Base-by-base conservation (phyloP, 169 alveolate genomes). In the Plasmodium chabaudi region DNA sequence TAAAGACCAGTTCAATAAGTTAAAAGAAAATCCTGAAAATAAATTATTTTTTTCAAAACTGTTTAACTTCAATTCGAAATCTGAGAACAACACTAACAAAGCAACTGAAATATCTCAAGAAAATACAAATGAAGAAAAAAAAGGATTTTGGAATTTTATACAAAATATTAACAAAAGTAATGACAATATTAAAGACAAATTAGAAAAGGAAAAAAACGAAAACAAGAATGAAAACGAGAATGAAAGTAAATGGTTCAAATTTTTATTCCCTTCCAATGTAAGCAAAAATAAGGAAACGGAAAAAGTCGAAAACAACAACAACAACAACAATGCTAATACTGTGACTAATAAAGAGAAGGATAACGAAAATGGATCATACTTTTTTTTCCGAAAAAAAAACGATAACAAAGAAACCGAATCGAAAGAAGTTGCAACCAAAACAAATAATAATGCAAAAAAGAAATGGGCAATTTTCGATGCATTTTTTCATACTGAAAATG, bases 1-100 rank as follows among this genome's bases (percentile, higher is more conserved):
- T 19, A 47, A 44, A 10, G 88, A 75, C 1, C 64, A 75, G 19
- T 61, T 75, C 12, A 49, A 75, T 53, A 75, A 42, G 61, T 65
- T 75, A 53, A 75, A 47, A 17, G 59, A 61, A 15, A 39, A 19
- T 23, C 55, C 88, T 6, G 75, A 75, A 9, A 44, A 49, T 5
- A 61, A 47, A 34, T 21, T 75, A 7, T 61, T 75, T 39, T 75
- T 61, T 53, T 46, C 88, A 23, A 75, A 60, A 47, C 42, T 61
- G 10, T 55, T 75, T 49, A 12, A 61, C 9, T 47, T 7, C 44
- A 34, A 34, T 34, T 34, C 5, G 0, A 34, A 34, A 34, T n/a
- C 17, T 0, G 21, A 53, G 15, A 13, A 53, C 7, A 63, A 17
- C n/a, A 46, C 10, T 70, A 15, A 49, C 2, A 25, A 51, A 0